Evolutionary conservation across 495 filamentous ascomycete species (phyloP), one percentile per base, ranked within the genome.

Genomic region (Xylaria bambusicola): DNA sequence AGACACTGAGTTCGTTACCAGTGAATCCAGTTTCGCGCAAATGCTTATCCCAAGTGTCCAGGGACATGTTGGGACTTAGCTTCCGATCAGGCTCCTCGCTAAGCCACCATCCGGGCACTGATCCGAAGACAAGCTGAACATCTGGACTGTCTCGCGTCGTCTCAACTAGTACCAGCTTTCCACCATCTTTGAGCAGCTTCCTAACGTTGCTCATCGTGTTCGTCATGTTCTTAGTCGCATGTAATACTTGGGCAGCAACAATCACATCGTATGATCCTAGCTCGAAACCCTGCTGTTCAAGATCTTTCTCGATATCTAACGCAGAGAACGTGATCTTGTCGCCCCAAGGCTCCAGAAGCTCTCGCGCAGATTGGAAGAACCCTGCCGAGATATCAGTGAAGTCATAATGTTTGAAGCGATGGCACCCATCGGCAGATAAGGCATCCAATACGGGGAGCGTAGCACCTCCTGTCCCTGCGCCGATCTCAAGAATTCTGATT

Each of bases 321-420:
- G 61, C 60, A 35, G 77, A 73, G 54, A 64, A 70, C 0, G 20
- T 27, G 17, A 73, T 56, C 20, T 27, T n/a, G 1, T 52, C 33
- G 13, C 27, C 58, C 63, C 69, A 54, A 1, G 50, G 1, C 5
- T 48, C 3, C 7, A 49, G 38, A 24, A 31, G n/a, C 0, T 33
- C 23, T 3, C 61, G 42, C 0, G 67, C 69, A 23, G 66, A 64
- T 44, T 75, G 72, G 48, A 83, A 80, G 56, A 80, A 83, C 0
- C 69, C 72, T 0, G 73, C 53, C 0, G 79, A 80, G 5, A 83
- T 72, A 52, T 84, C 82, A 0, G 81, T 82, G 54, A 80, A 83
- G 7, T 58, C 62, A 44, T 76, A 79, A 2, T 68, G 68, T 27
- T 44, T 12, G 50, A 65, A 73, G 1, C 12, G 29, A 27, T 62